Base-by-base conservation (phyloP, 805 yeast genomes). In the Candida nemodendra region DNA sequence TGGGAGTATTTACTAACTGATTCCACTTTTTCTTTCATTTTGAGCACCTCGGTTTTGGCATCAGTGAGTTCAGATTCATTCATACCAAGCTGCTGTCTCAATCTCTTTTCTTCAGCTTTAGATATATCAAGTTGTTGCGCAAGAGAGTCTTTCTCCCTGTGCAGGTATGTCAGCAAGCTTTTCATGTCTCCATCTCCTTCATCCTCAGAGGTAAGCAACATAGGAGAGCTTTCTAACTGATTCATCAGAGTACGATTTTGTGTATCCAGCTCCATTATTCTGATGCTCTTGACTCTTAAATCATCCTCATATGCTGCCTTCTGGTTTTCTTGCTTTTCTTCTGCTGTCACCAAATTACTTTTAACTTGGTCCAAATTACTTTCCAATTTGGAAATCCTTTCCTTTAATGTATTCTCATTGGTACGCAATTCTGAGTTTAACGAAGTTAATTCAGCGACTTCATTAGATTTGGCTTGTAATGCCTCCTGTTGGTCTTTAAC, bases 111-210 rank as follows among this genome's bases (percentile, higher is more conserved):
- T 48, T 84, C 93, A 41, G 78, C 76, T 9, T 62, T 56, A 3
- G 73, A 59, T 26, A 67, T 63, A 31, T 74, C 76, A 21, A 78
- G 64, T 49, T 80, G 84, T 7, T 79, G 72, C 32, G 78, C 81
- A 1, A 80, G 69, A 4, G 81, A 67, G 45, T 88, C 95, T 51
- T 81, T 84, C 48, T 86, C 95, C 44, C 82, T 78, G 31, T 90
- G 80, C 40, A 88, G 64, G 50, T 74, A 80, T 2, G 70, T 56
- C 24, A 88, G 63, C 18, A 87, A 71, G 45, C 81, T 80, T 27
- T 71, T 68, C 46, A 72, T 53, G 34, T 68, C 72, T 32, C 53
- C 51, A 27, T 52, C 59, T 4, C 41, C 45, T 12, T 37, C 48
- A 39, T 45, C 51, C 37, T 38, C 27, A 2, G 43, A 42, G 23